These are phyloP conservation scores for Nitzschia inconspicua DNA, from an alignment of 108 stramenopile genomes.

Conservation along the genomic window DNA sequence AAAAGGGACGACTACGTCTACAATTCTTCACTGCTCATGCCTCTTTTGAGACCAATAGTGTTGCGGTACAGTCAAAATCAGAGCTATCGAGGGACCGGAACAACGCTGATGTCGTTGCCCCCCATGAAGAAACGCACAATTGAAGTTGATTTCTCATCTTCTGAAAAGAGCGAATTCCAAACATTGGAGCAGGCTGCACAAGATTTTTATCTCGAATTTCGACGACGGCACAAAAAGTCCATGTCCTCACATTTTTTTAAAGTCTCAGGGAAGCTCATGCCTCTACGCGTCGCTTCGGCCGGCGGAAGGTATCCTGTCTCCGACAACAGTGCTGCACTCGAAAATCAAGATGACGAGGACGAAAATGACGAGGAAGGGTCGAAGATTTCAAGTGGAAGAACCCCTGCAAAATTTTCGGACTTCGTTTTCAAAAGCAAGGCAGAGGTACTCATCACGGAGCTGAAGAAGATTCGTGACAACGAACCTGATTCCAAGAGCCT, in stretches of 20 bases:
- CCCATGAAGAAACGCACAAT: conserved; percentile 25
- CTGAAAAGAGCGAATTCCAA: conserved; percentile 30
- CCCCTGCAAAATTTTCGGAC: conserved; percentile 1
- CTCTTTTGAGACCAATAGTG: conserved; percentile 33
- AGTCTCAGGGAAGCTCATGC: conserved; percentile 15
- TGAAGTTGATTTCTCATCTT: conserved; percentile 9
- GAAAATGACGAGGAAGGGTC: conserved; percentile 6
- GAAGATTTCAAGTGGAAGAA: background rate
- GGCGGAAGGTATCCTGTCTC: conserved; percentile 29
- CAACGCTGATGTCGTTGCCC: conserved; percentile 37
- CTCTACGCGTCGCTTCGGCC: conserved; percentile 38
- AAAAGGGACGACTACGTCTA: background rate
- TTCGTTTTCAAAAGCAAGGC: conserved; percentile 32
- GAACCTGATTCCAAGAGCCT: conserved; percentile 40
- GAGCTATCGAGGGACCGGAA: conserved; percentile 26
- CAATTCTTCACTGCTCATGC: conserved; percentile 15
- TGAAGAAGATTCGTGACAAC: conserved; percentile 29
- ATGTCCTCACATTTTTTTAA: conserved; percentile 20
- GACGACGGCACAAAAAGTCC: background rate
- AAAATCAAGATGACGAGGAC: too few species aligned
- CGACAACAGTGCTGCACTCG: too few species aligned
- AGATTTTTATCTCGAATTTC: conserved; percentile 22
- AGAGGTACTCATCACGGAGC: conserved; percentile 23
- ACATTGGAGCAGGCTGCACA: conserved; percentile 21
- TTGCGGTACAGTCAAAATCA: conserved; percentile 41